Conservation (phyloP, 306 rosid species). For the Dryas alaskensis region DNA sequence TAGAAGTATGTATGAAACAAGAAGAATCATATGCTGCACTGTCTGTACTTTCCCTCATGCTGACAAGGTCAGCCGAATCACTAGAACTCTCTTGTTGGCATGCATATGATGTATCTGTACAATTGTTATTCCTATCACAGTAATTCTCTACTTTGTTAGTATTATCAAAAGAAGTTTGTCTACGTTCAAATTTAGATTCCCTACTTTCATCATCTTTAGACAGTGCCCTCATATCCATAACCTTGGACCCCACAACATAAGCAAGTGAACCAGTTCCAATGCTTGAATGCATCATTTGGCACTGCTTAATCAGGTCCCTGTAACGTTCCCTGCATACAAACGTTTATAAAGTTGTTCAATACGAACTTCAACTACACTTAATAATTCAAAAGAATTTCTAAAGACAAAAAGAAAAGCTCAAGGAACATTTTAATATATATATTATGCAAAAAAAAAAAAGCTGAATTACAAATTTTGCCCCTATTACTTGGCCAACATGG, state of each 20-base stretch:
- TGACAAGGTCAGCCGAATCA: slow-evolving; percentile 49
- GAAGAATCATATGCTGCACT: slow-evolving; percentile 45
- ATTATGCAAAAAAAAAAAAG: not conserved
- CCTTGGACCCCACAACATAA: slow-evolving; percentile 84
- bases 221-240: slow-evolving; percentile 86
- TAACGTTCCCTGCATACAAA: slow-evolving; percentile 73
- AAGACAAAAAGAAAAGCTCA: not conserved
- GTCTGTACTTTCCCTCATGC: slow-evolving; percentile 56
- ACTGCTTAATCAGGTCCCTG: slow-evolving; percentile 67
- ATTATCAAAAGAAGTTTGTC: slow-evolving; percentile 44
- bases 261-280: slow-evolving; percentile 95
- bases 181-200: slow-evolving; percentile 46
- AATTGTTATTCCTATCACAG: slow-evolving; percentile 41
- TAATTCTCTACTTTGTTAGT: slow-evolving; percentile 42
- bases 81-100: slow-evolving; percentile 50
- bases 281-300: slow-evolving; percentile 85
- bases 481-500: not conserved
- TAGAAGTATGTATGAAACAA: slow-evolving; percentile 30
- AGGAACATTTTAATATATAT: not conserved
- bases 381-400: slow-evolving; percentile 16
- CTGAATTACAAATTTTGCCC: not conserved
- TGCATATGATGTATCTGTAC: slow-evolving; percentile 46
- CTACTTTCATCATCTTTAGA: slow-evolving; percentile 49
- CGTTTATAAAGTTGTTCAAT: slow-evolving; percentile 20
- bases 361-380: slow-evolving; percentile 15